phyloP scores from a whole-genome alignment of 306 rosid genomes.

The Purshia tridentata region DNA sequence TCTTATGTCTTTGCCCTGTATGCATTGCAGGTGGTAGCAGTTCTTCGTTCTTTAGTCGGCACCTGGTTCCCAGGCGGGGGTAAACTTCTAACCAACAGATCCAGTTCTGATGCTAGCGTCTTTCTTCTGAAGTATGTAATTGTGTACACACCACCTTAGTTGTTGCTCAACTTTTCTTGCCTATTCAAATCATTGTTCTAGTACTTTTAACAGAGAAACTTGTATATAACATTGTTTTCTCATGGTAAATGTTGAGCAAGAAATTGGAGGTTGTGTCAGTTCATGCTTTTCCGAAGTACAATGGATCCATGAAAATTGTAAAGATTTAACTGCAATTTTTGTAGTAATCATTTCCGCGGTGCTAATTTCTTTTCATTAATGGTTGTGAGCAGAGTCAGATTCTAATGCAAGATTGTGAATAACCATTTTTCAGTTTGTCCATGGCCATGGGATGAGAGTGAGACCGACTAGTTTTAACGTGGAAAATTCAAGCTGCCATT shows the following conservation, averaged over 20 bases:
- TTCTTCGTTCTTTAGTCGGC: not conserved
- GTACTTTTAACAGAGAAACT: constrained; percentile 1
- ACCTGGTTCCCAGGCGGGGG: not conserved
- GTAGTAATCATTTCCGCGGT: not conserved
- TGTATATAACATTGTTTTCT: constrained; percentile 1
- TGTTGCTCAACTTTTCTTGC: not conserved
- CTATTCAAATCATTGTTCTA: not conserved
- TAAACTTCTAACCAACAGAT: not conserved
- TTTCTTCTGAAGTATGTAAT: constrained; percentile 1
- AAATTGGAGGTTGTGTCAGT: not conserved
- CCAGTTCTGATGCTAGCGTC: not conserved
- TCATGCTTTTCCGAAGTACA: not conserved
- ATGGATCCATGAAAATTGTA: constrained; percentile 9
- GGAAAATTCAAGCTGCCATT: not conserved
- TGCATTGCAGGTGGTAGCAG: constrained; percentile 8
- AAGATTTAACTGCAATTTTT: constrained; percentile 19
- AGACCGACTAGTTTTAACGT: not conserved
- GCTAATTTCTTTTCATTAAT: not conserved
- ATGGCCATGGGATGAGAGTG: not conserved
- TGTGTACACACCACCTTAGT: not conserved
- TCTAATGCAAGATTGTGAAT: not conserved
- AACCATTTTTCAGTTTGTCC: not conserved
- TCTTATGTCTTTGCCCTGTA: not conserved
- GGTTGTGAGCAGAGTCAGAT: no score
- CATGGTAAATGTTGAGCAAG: constrained; percentile 13